Evolutionary conservation across 345 rosid species (phyloP).

Genomic region (Eucalyptus camaldulensis): DNA sequence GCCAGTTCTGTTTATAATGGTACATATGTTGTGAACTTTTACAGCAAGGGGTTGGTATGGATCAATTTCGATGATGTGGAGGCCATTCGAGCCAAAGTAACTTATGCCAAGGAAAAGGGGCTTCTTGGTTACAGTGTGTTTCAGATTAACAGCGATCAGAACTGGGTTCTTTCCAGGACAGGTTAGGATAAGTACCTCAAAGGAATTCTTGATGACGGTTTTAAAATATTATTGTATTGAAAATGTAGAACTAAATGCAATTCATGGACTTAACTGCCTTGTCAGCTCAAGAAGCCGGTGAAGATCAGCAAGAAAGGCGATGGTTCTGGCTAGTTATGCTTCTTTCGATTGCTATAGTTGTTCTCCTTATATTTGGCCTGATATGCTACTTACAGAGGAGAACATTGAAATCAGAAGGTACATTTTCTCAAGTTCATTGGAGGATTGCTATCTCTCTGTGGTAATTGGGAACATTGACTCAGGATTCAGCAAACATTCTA

Average conservation of each 20-base stretch:
- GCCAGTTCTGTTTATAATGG: slow-evolving; percentile 6
- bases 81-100: slow-evolving; percentile 14
- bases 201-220: not conserved
- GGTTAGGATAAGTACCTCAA: not conserved
- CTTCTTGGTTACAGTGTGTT: slow-evolving; percentile 27
- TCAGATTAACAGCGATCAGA: slow-evolving; percentile 11
- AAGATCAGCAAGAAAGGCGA: not conserved
- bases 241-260: not conserved
- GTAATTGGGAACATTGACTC: not conserved
- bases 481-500: not conserved
- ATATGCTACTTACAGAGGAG: not conserved
- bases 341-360: slow-evolving; percentile 2
- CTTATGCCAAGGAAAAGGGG: slow-evolving; percentile 18
- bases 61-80: slow-evolving; percentile 30
- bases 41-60: slow-evolving; percentile 8
- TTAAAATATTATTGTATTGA: not conserved
- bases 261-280: not conserved
- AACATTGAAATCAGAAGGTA: slow-evolving; percentile 7
- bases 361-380: not conserved
- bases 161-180: slow-evolving; percentile 30
- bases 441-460: not conserved
- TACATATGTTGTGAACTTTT: slow-evolving; percentile 12
- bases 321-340: not conserved
- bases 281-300: slow-evolving; percentile 10
- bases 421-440: not conserved